Evolutionary conservation across 345 rosid species (phyloP).

Genomic region (Cardamine chenopodiifolia): DNA sequence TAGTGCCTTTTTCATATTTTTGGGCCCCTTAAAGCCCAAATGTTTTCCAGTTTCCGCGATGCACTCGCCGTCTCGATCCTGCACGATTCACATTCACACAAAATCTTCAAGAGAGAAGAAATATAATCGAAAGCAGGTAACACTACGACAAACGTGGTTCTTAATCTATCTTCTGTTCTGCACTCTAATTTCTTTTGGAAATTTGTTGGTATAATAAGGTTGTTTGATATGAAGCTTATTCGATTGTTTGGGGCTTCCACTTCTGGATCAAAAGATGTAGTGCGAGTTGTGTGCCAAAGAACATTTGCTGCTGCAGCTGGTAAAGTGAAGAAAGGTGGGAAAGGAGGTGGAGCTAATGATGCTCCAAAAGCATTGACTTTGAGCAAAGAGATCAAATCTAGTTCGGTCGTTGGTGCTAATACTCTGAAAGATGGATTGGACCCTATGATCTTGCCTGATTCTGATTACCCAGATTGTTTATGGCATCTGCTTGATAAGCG

Average conservation of each 20-base stretch:
- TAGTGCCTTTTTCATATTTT: neutral
- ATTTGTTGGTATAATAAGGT: too few relatives aligned
- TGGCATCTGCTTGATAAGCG: slow-evolving; percentile 76
- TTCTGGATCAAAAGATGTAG: slow-evolving; percentile 40
- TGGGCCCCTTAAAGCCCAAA: neutral
- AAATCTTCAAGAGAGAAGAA: neutral
- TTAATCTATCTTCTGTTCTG: too few relatives aligned
- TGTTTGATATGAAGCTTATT: neutral
- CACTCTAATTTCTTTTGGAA: too few relatives aligned
- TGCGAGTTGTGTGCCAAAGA: slow-evolving; percentile 31
- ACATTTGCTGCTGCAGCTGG: slow-evolving; percentile 57
- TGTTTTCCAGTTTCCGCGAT: neutral
- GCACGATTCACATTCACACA: neutral
- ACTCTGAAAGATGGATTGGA: slow-evolving; percentile 81
- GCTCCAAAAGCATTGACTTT: slow-evolving; percentile 56
- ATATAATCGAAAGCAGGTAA: neutral
- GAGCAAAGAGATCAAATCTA: slow-evolving; percentile 75
- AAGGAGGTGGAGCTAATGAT: slow-evolving; percentile 59
- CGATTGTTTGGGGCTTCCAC: neutral
- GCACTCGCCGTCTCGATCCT: neutral
- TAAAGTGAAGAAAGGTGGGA: slow-evolving; percentile 61
- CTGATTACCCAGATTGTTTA: slow-evolving; percentile 81
- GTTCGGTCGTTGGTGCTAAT: slow-evolving; percentile 72
- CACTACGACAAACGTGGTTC: neutral
- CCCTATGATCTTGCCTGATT: slow-evolving; percentile 65